Evolutionary conservation across 805 yeast genomes (phyloP).

Genomic region (Saccharomycopsis capsularis): DNA sequence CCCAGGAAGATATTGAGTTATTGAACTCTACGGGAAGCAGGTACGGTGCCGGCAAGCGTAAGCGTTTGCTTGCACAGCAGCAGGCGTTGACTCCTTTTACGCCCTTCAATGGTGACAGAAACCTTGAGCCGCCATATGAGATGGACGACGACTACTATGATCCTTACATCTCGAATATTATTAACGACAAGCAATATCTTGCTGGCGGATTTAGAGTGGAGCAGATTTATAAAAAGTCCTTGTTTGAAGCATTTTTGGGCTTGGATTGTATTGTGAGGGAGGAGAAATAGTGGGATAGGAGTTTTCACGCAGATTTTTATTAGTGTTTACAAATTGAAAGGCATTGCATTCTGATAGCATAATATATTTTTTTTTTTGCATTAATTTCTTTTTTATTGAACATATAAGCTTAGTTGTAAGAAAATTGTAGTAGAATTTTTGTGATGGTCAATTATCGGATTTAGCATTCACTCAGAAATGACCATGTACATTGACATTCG

Average conservation of each 20-base stretch:
- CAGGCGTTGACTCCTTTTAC: constrained; percentile 61
- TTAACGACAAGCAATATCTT: constrained; percentile 54
- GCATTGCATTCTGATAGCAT: too few relatives aligned
- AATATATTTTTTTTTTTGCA: too few relatives aligned
- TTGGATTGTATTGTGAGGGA: constrained; percentile 70
- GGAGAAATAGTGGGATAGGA: too few relatives aligned
- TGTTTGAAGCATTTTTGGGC: constrained; percentile 87
- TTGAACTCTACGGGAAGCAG: constrained; percentile 29
- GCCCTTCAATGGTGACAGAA: constrained; percentile 89
- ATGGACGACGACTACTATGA: constrained; percentile 47
- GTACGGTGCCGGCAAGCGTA: constrained; percentile 27
- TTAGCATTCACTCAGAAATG: too few relatives aligned
- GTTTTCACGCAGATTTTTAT: too few relatives aligned
- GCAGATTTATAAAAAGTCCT: constrained; percentile 62
- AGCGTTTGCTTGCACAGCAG: constrained; percentile 24
- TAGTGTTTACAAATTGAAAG: too few relatives aligned
- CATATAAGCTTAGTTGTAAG: too few relatives aligned
- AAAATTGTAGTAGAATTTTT: too few relatives aligned
- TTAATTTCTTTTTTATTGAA: too few relatives aligned
- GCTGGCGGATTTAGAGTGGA: constrained; percentile 84
- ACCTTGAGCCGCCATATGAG: constrained; percentile 43
- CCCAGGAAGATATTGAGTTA: constrained; percentile 23
- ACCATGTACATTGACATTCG: too few relatives aligned
- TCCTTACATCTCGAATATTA: constrained; percentile 50
- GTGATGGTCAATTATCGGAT: too few relatives aligned